Conservation (phyloP, 805 yeast species). For the Candida morakotiae region DNA sequence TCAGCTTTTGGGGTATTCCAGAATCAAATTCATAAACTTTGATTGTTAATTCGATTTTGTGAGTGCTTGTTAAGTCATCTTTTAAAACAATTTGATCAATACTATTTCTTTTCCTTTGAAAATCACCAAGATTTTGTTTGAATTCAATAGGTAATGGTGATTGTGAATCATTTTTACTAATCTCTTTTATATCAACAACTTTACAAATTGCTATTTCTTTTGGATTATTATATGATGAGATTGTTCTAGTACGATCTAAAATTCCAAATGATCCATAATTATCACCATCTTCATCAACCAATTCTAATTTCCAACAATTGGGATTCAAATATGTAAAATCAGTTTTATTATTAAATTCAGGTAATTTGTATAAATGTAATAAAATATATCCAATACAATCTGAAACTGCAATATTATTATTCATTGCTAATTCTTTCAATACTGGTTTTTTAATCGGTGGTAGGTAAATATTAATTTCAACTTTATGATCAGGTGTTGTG, state of each 20-base stretch:
- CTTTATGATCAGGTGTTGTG: constrained; percentile 5
- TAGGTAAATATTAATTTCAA: constrained; percentile 22
- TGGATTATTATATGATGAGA: constrained; percentile 68
- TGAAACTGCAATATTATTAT: constrained; percentile 24
- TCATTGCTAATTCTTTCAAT: constrained; percentile 19
- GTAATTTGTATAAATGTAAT: constrained; percentile 21
- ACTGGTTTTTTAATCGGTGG: constrained; percentile 30
- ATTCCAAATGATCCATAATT: constrained; percentile 91
- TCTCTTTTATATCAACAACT: constrained; percentile 46
- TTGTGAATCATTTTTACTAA: constrained; percentile 40
- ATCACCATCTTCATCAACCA: constrained; percentile 93
- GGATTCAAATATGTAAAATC: constrained; percentile 38
- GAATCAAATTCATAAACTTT: constrained; percentile 5
- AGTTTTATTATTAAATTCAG: constrained; percentile 16
- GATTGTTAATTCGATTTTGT: constrained; percentile 8
- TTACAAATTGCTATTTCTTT: constrained; percentile 77
- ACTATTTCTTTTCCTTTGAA: constrained; percentile 12
- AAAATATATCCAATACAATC: constrained; percentile 41
- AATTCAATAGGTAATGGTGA: constrained; percentile 54
- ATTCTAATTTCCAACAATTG: constrained; percentile 68
- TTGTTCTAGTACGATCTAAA: constrained; percentile 60
- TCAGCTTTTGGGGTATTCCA: constrained; percentile 1
- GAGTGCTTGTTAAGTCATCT: constrained; percentile 4
- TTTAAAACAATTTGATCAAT: constrained; percentile 9
- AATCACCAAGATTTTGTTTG: constrained; percentile 17